A percentile compares a stretch with the other conserved stretches of the same genome.
Conservation (phyloP, 257 asterid genomes). For the Primulina tabacum region DNA sequence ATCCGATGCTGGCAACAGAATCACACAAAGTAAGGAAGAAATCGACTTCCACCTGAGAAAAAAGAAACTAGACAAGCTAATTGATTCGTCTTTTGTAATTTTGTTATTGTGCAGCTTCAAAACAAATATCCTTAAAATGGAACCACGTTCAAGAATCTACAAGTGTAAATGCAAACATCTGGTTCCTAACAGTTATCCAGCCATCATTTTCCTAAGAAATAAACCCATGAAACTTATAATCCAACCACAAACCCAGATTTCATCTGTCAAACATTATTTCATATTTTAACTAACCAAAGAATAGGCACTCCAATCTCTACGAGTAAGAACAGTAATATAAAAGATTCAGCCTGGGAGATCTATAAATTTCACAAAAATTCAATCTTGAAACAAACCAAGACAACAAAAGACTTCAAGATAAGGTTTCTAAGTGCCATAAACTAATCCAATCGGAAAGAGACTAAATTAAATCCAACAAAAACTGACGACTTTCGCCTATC, state of each 20-base stretch:
- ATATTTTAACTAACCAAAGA: neutral
- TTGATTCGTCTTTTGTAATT: neutral
- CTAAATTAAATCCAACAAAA: neutral
- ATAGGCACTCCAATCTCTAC: too few species aligned
- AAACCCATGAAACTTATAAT: neutral
- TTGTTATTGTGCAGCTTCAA: too few species aligned
- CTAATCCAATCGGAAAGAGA: neutral
- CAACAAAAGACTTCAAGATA: neutral
- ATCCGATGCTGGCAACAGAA: neutral
- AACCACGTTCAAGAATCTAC: neutral
- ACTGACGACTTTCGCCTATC: neutral
- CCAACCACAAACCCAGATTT: neutral
- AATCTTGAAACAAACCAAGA: neutral
- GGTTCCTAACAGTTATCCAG: neutral
- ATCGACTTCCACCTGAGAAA: neutral
- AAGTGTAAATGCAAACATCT: neutral
- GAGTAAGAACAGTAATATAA: neutral
- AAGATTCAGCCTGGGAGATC: neutral
- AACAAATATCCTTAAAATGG: too few species aligned
- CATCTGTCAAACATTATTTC: too few species aligned
- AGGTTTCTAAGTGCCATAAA: neutral
- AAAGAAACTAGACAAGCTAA: neutral
- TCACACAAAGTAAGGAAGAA: neutral
- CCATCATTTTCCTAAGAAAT: constrained; percentile 4
- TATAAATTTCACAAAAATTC: neutral